Base-by-base conservation (phyloP, 305 asterid genomes). In the Plantago coronopus region DNA sequence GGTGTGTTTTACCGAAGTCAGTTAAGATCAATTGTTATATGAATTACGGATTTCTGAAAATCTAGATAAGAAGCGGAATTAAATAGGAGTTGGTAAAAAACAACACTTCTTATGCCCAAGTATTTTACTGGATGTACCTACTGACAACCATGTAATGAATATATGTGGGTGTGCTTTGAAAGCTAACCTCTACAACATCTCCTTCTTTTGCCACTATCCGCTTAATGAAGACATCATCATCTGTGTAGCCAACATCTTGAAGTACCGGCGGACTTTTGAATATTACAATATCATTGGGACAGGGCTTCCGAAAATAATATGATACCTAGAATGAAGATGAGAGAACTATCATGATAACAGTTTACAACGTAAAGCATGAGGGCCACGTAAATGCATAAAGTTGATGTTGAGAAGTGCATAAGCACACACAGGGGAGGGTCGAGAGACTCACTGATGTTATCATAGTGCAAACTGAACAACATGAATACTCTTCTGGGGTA, bases 241-340 rank as follows among this genome's bases (percentile, higher is more conserved):
- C 96, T 1, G 95, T 83, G 78, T 89, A 94, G 59, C 99, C 99
- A 48, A 87, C 94, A 63, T 94, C 95, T 80, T 94, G 99, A 67
- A 94, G 99, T 45, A 84, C 95, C 0, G 99, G 99, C 16, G 97
- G 99, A 73, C 94, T 83, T 79, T 85, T 94, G 63, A 94, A 93
- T 53, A 93, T 93, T 25, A 93, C 96, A 42, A 93, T 69, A 68
- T 89, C 99, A 61, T 87, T 89, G 7, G 97, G 83, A 72, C 99
- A 93, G 13, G 99, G 99, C 78, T 79, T 83, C 66, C 99, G 81
- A 59, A 93, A 89, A 72, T 87, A 89, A 73, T 85, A 93, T 8
- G 90, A 80, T 58, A 93, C 96, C 98, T 93, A 89, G 20, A 74
- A 71, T 17, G 58, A 48, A 22, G 25, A 9, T 15, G n/a, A 17